These are phyloP conservation scores for Leishmania braziliensis DNA, from an alignment of 208 protist genomes.

Conservation along the genomic window DNA sequence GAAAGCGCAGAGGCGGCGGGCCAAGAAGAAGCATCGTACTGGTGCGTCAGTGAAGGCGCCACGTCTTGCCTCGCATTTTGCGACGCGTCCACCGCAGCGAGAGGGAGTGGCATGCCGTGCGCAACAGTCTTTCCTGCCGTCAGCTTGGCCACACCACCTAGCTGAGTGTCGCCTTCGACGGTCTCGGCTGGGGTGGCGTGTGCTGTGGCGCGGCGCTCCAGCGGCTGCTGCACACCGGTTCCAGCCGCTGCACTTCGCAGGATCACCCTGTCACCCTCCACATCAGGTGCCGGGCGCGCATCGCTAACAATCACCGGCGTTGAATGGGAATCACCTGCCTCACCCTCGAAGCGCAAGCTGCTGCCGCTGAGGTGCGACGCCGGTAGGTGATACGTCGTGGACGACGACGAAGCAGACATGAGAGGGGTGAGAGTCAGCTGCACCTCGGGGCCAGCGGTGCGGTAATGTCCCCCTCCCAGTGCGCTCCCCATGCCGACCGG, in stretches of 20 bases:
- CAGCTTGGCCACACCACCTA: background rate
- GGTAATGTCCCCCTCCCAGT: background rate
- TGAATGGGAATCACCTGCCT: conserved; percentile 8
- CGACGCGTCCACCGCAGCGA: background rate
- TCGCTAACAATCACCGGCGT: conserved; percentile 9
- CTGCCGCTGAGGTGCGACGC: conserved; percentile 14
- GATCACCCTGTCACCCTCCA: background rate
- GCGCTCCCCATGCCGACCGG: background rate
- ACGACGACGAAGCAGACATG: background rate
- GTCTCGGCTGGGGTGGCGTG: conserved; percentile 7
- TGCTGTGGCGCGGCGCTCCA: conserved; percentile 4
- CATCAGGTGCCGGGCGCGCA: background rate
- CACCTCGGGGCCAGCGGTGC: background rate
- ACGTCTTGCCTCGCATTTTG: background rate
- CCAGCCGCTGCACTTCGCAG: background rate
- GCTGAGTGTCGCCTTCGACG: background rate
- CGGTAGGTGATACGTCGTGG: background rate
- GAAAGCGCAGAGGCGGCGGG: background rate
- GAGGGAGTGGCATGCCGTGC: background rate
- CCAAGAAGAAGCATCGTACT: background rate
- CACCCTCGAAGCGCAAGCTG: conserved; percentile 13
- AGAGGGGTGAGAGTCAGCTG: background rate
- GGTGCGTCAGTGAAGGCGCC: background rate
- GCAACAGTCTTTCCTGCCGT: background rate
- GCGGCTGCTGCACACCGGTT: background rate